Conservation (phyloP, 257 asterid species). For the Paraleonurus japonicus region DNA sequence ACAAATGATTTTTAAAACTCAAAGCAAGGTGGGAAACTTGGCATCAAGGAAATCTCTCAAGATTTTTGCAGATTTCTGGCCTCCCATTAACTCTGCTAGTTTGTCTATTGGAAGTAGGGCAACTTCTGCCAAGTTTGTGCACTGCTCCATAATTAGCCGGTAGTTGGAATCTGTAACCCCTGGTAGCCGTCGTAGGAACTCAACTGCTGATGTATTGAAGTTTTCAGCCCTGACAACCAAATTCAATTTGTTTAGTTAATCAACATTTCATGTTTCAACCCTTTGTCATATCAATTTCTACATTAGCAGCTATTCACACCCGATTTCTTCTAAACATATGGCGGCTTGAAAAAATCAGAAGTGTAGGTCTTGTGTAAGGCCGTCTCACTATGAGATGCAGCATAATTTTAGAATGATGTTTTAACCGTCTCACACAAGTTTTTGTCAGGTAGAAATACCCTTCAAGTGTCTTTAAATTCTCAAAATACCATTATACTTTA, state of each 20-base stretch:
- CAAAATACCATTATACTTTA: too few relatives aligned
- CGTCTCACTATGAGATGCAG: too few relatives aligned
- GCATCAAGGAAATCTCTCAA: constrained; percentile 96
- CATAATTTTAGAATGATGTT: too few relatives aligned
- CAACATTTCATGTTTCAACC: not conserved
- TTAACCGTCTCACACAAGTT: too few relatives aligned
- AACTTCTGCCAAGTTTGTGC: constrained; percentile 77
- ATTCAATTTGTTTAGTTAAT: constrained; percentile 6
- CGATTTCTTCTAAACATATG: too few relatives aligned
- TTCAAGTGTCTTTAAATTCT: too few relatives aligned
- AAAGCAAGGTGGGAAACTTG: constrained; percentile 86
- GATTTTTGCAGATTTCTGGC: constrained; percentile 78
- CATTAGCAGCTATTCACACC: too few relatives aligned
- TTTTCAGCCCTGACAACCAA: constrained; percentile 76
- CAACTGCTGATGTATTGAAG: constrained; percentile 88
- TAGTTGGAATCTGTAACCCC: constrained; percentile 94
- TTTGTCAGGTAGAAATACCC: too few relatives aligned
- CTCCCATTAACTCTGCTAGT: constrained; percentile 83
- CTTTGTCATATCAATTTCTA: not conserved
- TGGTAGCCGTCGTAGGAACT: constrained; percentile 86
- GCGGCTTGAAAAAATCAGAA: too few relatives aligned
- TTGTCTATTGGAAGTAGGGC: constrained; percentile 75
- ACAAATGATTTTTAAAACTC: too few relatives aligned
- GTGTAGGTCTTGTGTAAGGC: too few relatives aligned
- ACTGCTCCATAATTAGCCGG: constrained; percentile 80